Base-by-base conservation (phyloP, 2,329 filamentous ascomycete species). In the Macrophomina tecta region DNA sequence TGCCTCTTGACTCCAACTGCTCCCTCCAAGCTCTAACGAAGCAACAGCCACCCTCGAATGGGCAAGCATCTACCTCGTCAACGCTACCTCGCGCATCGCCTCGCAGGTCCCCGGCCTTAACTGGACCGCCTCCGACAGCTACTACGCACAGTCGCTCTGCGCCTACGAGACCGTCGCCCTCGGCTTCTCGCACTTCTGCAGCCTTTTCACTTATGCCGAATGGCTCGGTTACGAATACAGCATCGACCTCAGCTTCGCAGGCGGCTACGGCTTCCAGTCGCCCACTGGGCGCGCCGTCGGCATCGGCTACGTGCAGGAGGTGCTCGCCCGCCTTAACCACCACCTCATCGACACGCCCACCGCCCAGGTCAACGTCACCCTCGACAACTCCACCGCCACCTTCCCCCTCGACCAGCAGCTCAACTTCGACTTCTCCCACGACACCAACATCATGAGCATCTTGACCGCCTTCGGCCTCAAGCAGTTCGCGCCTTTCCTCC, bases 381-480 rank as follows among this genome's bases (percentile, higher is more conserved):
- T 92, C 36, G 89, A 91, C 79, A 86, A 83, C 73, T 91, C 85
- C 76, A 84, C 84, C 0, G 81, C 81, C 42, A 93, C 90, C 0
- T 94, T 94, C 75, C 91, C 91, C 0, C 79, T 91, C 4, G 86
- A 92, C 73, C 91, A 94, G 74, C 85, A 82, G 28, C 82, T 94
- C 16, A 92, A 93, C 76, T 86, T 93, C 60, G 91, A 93, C 80
- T 93, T 93, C 76, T 89, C 86, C 16, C 91, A 94, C 76, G 91
- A 94, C 77, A 90, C 89, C 38, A 91, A 91, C 74, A 91, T 92
- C 68, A 82, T 89, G 71, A 85, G 85, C 32, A 86, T 93, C 69
- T 80, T 93, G 4, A 88, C 90, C 0, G 91, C 91, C 0, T 91
- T 94, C 68, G 90, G 90, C 1, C 82, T 93, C 55, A 87, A 80